A percentile compares a stretch with the other conserved stretches of the same genome.
phyloP scores from a whole-genome alignment of 2,329 filamentous ascomycete genomes.

The Botrytis deweyae region DNA sequence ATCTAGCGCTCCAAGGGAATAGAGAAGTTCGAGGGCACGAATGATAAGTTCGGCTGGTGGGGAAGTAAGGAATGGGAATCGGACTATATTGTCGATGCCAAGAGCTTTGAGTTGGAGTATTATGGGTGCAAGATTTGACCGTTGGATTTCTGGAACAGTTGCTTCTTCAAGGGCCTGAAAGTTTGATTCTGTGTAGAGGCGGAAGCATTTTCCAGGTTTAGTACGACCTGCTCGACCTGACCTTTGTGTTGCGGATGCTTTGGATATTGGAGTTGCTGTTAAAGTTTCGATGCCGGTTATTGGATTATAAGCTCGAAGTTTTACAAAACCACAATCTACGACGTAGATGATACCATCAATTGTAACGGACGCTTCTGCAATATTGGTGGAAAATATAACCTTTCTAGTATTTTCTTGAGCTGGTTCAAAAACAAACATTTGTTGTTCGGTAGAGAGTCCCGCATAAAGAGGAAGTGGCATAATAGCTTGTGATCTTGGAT shows the following conservation, averaged over 20 bases:
- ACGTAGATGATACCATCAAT: constrained; percentile 92
- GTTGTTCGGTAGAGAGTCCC: constrained; percentile 83
- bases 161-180: constrained; percentile 66
- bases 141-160: constrained; percentile 86
- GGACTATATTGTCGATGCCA: constrained; percentile 89
- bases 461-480: constrained; percentile 82
- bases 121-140: constrained; percentile 84
- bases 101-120: constrained; percentile 91
- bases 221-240: constrained; percentile 89
- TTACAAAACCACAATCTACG: constrained; percentile 87
- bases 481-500: constrained; percentile 57
- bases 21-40: constrained; percentile 84
- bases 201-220: constrained; percentile 88
- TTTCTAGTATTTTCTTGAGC: constrained; percentile 80
- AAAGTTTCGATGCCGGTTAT: constrained; percentile 83
- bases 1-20: constrained; percentile 81
- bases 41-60: constrained; percentile 83
- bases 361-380: constrained; percentile 93
- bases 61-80: constrained; percentile 84
- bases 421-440: constrained; percentile 92
- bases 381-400: constrained; percentile 91
- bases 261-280: constrained; percentile 77
- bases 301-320: constrained; percentile 83
- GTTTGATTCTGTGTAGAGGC: constrained; percentile 79
- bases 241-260: constrained; percentile 88